These are phyloP conservation scores for Paecilomyces sp. DNA, from an alignment of 2,329 filamentous ascomycete genomes.

Conservation along the genomic window DNA sequence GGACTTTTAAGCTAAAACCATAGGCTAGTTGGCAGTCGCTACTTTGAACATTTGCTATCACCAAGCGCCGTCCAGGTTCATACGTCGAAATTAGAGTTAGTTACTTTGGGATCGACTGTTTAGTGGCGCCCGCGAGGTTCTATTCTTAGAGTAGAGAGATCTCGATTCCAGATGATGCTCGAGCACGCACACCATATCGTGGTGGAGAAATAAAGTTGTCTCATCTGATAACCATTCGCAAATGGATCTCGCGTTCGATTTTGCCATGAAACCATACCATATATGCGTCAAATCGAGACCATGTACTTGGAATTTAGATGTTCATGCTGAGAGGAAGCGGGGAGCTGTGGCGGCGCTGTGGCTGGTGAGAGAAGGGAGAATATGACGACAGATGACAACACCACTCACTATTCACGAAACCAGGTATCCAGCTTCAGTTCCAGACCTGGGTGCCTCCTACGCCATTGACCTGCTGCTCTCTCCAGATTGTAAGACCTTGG, in stretches of 20 bases:
- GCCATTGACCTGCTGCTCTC: background rate
- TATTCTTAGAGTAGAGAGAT: background rate
- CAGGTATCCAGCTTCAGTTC: background rate
- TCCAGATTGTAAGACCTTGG: background rate
- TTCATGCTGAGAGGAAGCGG: background rate
- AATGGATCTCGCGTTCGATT: background rate
- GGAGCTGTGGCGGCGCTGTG: background rate
- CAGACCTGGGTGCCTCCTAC: background rate
- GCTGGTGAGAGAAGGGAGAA: background rate
- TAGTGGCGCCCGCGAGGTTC: background rate
- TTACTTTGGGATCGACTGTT: background rate
- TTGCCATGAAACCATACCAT: background rate
- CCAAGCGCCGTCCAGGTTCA: background rate
- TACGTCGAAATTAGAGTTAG: background rate
- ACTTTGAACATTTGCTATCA: too few relatives aligned
- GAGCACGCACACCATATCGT: background rate
- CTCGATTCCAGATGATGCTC: background rate
- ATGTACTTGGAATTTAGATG: background rate
- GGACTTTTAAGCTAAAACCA: too few relatives aligned
- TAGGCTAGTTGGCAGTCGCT: too few relatives aligned
- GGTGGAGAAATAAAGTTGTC: background rate
- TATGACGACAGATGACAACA: constrained; percentile 2
- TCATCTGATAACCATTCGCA: background rate
- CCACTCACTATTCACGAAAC: background rate
- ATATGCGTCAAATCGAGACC: background rate